Percentiles rank a stretch among this genome's conserved stretches.
Conservation (phyloP, 345 rosid species). For the Rhodamnia rubescens region DNA sequence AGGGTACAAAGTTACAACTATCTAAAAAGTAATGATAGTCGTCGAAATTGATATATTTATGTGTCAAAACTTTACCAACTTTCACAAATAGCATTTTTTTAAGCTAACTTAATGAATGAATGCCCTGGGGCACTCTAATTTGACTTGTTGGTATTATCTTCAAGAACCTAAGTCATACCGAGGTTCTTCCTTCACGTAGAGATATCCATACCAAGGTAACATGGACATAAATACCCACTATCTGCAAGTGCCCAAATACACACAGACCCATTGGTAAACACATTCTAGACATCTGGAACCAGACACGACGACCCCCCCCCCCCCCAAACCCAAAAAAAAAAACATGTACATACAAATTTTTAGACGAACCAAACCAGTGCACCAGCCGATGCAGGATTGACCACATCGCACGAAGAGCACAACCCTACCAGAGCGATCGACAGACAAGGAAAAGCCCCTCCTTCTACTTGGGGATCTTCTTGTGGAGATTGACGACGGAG, state of each 20-base stretch:
- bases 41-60: background rate
- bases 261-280: background rate
- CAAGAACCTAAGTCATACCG: background rate
- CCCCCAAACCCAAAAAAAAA: too few species aligned
- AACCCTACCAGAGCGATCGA: background rate
- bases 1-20: background rate
- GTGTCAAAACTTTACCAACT: background rate
- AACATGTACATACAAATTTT: background rate
- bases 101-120: background rate
- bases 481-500: conserved; percentile 11
- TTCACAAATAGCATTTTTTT: background rate
- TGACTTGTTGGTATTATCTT: background rate
- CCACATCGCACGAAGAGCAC: background rate
- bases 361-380: background rate
- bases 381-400: background rate
- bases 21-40: background rate
- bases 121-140: background rate
- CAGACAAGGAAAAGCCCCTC: background rate
- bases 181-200: background rate
- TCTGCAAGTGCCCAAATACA: background rate
- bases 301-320: background rate
- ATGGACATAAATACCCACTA: background rate
- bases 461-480: conserved; percentile 1
- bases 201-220: background rate
- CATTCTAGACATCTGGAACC: background rate